Conservation (phyloP, 495 filamentous ascomycete species). For the Penicillium verhagenii region DNA sequence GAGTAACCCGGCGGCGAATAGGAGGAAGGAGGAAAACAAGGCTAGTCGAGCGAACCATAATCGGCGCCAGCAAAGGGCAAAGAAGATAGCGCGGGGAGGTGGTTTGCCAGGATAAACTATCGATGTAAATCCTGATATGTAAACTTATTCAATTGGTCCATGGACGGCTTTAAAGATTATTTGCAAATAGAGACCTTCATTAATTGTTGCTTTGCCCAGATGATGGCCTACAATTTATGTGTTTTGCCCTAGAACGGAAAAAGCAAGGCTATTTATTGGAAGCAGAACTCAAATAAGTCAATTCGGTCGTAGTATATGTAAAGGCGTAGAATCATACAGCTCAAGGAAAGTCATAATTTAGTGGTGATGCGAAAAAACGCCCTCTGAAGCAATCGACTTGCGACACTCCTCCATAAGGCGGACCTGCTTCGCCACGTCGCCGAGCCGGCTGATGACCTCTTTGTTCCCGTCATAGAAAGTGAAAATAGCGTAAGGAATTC, state of each 20-base stretch:
- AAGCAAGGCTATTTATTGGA: too few relatives aligned
- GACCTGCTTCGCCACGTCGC: slow-evolving; percentile 84
- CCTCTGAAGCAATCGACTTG: slow-evolving; percentile 50
- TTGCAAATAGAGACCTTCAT: too few relatives aligned
- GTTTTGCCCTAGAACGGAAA: too few relatives aligned
- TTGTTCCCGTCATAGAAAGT: slow-evolving; percentile 93
- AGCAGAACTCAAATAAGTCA: neutral
- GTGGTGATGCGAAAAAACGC: slow-evolving; percentile 36
- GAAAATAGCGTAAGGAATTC: slow-evolving; percentile 89
- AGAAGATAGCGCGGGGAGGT: slow-evolving; percentile 70
- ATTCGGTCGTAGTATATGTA: neutral
- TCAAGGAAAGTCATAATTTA: neutral
- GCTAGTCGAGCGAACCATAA: slow-evolving; percentile 75
- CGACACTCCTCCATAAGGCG: slow-evolving; percentile 86
- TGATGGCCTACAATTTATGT: too few relatives aligned
- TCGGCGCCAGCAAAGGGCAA: slow-evolving; percentile 70
- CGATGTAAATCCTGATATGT: too few relatives aligned
- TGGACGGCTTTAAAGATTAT: too few relatives aligned
- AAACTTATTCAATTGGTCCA: too few relatives aligned
- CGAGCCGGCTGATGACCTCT: slow-evolving; percentile 78
- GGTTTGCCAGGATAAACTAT: slow-evolving; percentile 49
- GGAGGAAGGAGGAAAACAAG: slow-evolving; percentile 77
- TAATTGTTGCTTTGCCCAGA: too few relatives aligned
- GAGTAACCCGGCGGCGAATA: slow-evolving; percentile 58
- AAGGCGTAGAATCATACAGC: neutral